These are phyloP conservation scores for Boletus fagicola DNA, from an alignment of 768 basidiomycete species.

Conservation along the genomic window DNA sequence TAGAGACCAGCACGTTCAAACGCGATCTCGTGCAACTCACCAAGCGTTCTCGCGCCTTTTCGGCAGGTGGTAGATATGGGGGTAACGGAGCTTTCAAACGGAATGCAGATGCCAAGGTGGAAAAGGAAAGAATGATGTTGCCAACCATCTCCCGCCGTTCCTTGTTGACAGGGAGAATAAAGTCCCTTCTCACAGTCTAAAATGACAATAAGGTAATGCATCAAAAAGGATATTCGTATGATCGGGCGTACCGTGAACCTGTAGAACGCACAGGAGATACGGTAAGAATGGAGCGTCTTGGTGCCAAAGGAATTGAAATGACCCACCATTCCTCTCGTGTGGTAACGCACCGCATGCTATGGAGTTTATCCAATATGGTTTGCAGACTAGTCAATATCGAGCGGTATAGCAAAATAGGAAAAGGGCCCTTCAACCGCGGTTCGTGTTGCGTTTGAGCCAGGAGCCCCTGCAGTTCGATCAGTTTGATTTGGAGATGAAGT, in stretches of 20 bases:
- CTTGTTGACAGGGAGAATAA: slow-evolving; percentile 86
- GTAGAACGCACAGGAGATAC: neutral
- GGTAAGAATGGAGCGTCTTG: slow-evolving; percentile 8
- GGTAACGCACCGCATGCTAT: slow-evolving; percentile 97
- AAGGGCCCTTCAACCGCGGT: slow-evolving; percentile 93
- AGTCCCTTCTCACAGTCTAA: slow-evolving; percentile 79
- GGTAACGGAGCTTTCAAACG: slow-evolving; percentile 89
- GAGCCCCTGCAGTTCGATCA: slow-evolving; percentile 83
- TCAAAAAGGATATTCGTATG: neutral
- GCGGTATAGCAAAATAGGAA: slow-evolving; percentile 83
- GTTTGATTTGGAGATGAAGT: slow-evolving; percentile 86
- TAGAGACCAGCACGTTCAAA: neutral
- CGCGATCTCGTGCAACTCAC: slow-evolving; percentile 40
- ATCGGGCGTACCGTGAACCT: slow-evolving; percentile 67
- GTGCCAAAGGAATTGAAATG: neutral
- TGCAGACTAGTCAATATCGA: slow-evolving; percentile 80
- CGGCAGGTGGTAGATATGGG: slow-evolving; percentile 92
- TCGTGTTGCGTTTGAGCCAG: slow-evolving; percentile 89
- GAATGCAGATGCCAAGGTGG: slow-evolving; percentile 75
- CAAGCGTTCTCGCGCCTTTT: slow-evolving; percentile 75
- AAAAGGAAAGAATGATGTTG: slow-evolving; percentile 89
- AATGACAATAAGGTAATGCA: neutral
- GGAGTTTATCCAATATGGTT: slow-evolving; percentile 82
- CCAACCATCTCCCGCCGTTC: slow-evolving; percentile 94
- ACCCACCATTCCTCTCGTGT: slow-evolving; percentile 89